A percentile compares a stretch with the other conserved stretches of the same genome.
Conservation (phyloP, 345 rosid genomes). For the Capsella bursapastoris region DNA sequence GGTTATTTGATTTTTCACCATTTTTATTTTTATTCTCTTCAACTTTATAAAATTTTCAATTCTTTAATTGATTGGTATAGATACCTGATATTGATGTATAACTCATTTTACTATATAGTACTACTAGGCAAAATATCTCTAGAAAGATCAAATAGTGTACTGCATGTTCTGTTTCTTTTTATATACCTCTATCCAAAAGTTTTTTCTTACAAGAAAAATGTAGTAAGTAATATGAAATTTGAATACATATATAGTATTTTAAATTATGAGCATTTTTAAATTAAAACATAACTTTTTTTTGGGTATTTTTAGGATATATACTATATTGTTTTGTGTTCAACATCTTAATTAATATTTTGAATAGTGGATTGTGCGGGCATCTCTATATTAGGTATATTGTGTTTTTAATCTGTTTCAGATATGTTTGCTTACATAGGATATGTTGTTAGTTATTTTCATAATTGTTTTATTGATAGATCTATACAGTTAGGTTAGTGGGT, state of each 20-base stretch:
- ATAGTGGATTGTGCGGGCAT: not conserved
- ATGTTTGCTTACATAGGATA: not conserved
- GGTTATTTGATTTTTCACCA: conserved; percentile 47
- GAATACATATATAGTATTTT: no score
- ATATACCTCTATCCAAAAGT: not conserved
- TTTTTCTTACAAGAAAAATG: not conserved
- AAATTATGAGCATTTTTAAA: no score
- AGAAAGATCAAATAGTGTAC: not conserved
- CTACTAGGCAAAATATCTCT: conserved; percentile 12
- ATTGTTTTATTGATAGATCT: no score
- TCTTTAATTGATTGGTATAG: conserved; percentile 39
- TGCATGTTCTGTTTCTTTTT: not conserved
- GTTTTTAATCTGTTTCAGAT: not conserved
- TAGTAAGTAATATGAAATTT: no score
- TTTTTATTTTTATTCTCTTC: conserved; percentile 47
- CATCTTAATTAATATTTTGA: not conserved
- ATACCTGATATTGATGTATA: conserved; percentile 43
- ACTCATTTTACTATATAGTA: conserved; percentile 22
- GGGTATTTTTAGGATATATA: no score
- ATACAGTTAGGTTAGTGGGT: no score
- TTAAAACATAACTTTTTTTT: no score
- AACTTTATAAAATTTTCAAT: conserved; percentile 10
- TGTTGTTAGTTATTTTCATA: no score
- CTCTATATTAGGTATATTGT: not conserved
- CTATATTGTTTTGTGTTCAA: not conserved